Conservation (phyloP, 2,329 filamentous ascomycete genomes). For the Metarhizium anisopliae region DNA sequence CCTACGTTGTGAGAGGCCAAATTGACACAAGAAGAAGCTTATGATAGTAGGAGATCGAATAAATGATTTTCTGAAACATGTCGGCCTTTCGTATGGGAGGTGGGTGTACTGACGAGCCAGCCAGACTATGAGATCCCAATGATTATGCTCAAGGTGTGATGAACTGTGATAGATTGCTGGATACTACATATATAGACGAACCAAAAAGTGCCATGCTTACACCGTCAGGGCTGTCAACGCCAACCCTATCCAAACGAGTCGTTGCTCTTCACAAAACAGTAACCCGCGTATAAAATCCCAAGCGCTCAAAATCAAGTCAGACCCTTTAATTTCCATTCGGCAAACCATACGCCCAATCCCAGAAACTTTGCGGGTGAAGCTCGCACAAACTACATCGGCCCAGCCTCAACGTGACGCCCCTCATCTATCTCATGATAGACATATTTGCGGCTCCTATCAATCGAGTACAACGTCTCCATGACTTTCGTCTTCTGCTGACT, state of each 20-base stretch:
- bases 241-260: not conserved
- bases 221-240: not conserved
- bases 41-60: conserved; percentile 27
- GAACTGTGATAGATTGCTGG: not conserved
- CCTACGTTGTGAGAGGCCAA: conserved; percentile 25
- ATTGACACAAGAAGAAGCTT: conserved; percentile 23
- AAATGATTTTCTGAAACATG: conserved; percentile 10
- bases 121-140: not conserved
- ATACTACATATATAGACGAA: not conserved
- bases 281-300: not conserved
- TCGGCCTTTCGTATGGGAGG: not conserved
- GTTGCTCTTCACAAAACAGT: not conserved
- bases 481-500: conserved; percentile 75
- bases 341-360: not conserved
- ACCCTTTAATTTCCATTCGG: too few relatives aligned
- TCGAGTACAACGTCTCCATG: conserved; percentile 56
- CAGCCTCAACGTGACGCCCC: conserved; percentile 11
- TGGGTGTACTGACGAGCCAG: not conserved
- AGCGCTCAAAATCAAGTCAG: not conserved
- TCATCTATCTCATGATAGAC: conserved; percentile 19
- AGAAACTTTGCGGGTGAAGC: not conserved
- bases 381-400: not conserved
- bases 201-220: not conserved
- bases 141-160: not conserved
- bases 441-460: conserved; percentile 9